Evolutionary conservation across 2,329 filamentous ascomycete species (phyloP).

Genomic region (Elsinoe necatrix): DNA sequence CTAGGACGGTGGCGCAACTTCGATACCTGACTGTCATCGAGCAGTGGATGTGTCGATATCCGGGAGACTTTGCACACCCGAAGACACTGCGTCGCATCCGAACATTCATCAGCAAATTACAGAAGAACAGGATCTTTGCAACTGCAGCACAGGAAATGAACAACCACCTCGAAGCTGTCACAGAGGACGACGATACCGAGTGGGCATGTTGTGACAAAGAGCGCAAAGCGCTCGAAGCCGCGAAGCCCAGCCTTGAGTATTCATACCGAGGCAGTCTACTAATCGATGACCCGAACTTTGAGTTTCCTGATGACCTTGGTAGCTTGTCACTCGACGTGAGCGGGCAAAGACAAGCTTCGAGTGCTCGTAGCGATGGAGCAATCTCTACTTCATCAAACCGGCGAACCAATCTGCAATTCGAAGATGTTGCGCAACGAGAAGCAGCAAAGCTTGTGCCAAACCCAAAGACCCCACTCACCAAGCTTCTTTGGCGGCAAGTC

Average conservation of each 20-base stretch:
- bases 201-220: constrained; percentile 80
- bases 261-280: constrained; percentile 28
- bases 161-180: constrained; percentile 63
- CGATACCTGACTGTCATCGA: constrained; percentile 76
- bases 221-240: constrained; percentile 33
- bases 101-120: constrained; percentile 66
- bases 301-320: constrained; percentile 25
- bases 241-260: constrained; percentile 11
- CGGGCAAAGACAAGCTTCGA: constrained; percentile 50
- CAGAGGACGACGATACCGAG: constrained; percentile 81
- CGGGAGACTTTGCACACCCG: constrained; percentile 81
- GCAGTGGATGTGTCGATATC: constrained; percentile 83
- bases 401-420: constrained; percentile 14
- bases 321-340: constrained; percentile 24
- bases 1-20: constrained; percentile 71
- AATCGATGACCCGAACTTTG: constrained; percentile 28
- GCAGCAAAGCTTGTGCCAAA: constrained; percentile 64
- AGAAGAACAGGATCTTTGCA: constrained; percentile 70
- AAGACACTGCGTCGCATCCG: constrained; percentile 63
- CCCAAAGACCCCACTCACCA: constrained; percentile 62
- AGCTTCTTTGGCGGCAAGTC: constrained; percentile 80
- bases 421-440: constrained; percentile 73
- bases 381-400: not conserved
- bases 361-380: constrained; percentile 36
- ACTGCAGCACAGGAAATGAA: constrained; percentile 80